These are phyloP conservation scores for Suhomyces anneliseae DNA, from an alignment of 1,139 yeast species.

Conservation along the genomic window DNA sequence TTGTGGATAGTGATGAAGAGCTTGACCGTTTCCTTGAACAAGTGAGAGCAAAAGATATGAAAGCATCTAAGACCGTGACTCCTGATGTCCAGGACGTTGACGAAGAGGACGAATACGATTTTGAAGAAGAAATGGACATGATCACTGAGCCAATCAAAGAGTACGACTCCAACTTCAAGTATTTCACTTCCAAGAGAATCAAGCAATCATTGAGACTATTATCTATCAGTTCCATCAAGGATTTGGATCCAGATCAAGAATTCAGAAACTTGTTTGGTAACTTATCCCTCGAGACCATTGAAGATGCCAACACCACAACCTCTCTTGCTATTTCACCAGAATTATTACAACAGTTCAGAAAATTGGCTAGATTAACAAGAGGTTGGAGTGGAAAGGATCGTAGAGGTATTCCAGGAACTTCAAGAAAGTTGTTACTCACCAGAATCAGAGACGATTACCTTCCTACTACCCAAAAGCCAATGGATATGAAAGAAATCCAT, in stretches of 20 bases:
- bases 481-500: slow-evolving; percentile 59
- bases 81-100: slow-evolving; percentile 8
- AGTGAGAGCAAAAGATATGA: slow-evolving; percentile 34
- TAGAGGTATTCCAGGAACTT: slow-evolving; percentile 68
- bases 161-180: slow-evolving; percentile 43
- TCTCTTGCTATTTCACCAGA: slow-evolving; percentile 65
- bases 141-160: slow-evolving; percentile 36
- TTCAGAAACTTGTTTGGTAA: slow-evolving; percentile 73
- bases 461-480: slow-evolving; percentile 65
- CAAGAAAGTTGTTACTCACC: slow-evolving; percentile 65
- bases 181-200: slow-evolving; percentile 46
- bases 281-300: slow-evolving; percentile 63
- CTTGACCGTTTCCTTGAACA: slow-evolving; percentile 42
- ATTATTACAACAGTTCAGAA: slow-evolving; percentile 60
- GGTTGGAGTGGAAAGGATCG: slow-evolving; percentile 87
- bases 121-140: slow-evolving; percentile 32
- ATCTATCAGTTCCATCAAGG: slow-evolving; percentile 46
- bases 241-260: slow-evolving; percentile 80
- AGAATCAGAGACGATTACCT: slow-evolving; percentile 81
- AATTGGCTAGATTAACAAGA: slow-evolving; percentile 60
- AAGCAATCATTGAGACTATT: slow-evolving; percentile 40
- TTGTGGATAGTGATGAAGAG: slow-evolving; percentile 39
- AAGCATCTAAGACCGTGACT: slow-evolving; percentile 1
- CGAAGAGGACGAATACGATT: slow-evolving; percentile 28
- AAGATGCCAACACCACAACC: slow-evolving; percentile 69